phyloP scores from a whole-genome alignment of 2,329 filamentous ascomycete species.

The Akanthomyces lecanii region DNA sequence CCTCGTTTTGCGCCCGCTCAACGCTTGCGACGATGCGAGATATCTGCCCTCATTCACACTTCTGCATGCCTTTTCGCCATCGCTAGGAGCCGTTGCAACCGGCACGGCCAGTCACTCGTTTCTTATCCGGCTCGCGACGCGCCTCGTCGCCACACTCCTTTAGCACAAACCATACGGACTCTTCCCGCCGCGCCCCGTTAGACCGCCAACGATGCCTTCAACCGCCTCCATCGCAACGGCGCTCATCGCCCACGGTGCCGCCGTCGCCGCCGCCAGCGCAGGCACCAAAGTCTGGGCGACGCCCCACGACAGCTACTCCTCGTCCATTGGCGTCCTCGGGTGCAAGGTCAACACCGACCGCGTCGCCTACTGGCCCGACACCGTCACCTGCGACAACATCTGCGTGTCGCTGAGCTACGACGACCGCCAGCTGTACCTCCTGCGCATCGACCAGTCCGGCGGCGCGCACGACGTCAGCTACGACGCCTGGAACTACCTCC shows the following conservation, averaged over 20 bases:
- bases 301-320: conserved; percentile 46
- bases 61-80: not conserved
- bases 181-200: not conserved
- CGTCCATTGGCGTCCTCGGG: conserved; percentile 46
- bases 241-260: not conserved
- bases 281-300: conserved; percentile 30
- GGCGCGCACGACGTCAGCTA: conserved; percentile 49
- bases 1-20: not conserved
- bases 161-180: not conserved
- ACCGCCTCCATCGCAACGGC: not conserved
- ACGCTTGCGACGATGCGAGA: not conserved
- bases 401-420: conserved; percentile 33
- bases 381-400: conserved; percentile 43
- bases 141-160: not conserved
- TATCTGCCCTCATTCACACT: not conserved
- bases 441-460: conserved; percentile 25
- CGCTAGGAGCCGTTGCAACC: conserved; percentile 6
- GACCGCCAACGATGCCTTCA: not conserved
- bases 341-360: conserved; percentile 51
- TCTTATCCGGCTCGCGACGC: not conserved
- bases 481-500: conserved; percentile 50
- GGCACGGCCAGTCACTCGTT: conserved; percentile 11
- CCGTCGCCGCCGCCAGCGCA: conserved; percentile 13
- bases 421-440: conserved; percentile 24
- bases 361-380: conserved; percentile 47